A percentile compares a stretch with the other conserved stretches of the same genome.
phyloP scores from a whole-genome alignment of 2,329 filamentous ascomycete species.

The Davidsoniella eucalypti region DNA sequence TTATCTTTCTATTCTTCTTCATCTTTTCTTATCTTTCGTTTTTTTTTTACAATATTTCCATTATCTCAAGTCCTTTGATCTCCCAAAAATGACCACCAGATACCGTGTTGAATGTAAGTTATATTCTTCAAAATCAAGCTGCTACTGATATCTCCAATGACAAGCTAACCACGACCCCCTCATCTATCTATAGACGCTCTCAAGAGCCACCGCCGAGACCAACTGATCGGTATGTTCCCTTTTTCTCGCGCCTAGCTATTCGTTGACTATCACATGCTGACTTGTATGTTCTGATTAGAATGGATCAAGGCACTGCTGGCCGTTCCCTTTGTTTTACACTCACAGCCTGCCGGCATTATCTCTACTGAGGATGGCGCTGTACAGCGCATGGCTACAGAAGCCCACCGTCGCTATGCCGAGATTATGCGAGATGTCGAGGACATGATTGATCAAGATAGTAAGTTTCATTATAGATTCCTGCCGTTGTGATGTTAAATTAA shows the following conservation, averaged over 20 bases:
- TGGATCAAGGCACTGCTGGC: conserved; percentile 94
- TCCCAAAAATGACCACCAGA: conserved; percentile 38
- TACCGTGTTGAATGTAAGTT: conserved; percentile 59
- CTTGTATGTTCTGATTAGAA: conserved; percentile 32
- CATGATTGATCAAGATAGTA: conserved; percentile 85
- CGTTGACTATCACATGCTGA: too few species aligned
- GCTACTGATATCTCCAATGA: conserved; percentile 7
- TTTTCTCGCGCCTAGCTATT: conserved; percentile 4
- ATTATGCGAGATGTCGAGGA: conserved; percentile 88
- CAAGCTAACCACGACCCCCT: conserved; percentile 5
- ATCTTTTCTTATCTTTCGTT: too few species aligned
- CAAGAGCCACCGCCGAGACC: conserved; percentile 79
- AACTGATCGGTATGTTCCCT: conserved; percentile 51
- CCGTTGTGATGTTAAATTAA: neutral
- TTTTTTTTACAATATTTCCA: too few species aligned
- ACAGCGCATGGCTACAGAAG: conserved; percentile 57
- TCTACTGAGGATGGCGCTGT: conserved; percentile 50
- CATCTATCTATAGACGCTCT: conserved; percentile 33
- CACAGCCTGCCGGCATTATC: conserved; percentile 78
- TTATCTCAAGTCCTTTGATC: neutral
- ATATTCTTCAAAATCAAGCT: neutral
- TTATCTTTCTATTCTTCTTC: too few species aligned
- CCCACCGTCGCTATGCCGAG: conserved; percentile 79
- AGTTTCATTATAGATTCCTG: conserved; percentile 15
- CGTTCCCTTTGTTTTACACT: conserved; percentile 91